Evolutionary conservation across 495 filamentous ascomycete genomes (phyloP), one percentile per base, ranked within the genome.

Genomic region (Aspergillus biplanus): DNA sequence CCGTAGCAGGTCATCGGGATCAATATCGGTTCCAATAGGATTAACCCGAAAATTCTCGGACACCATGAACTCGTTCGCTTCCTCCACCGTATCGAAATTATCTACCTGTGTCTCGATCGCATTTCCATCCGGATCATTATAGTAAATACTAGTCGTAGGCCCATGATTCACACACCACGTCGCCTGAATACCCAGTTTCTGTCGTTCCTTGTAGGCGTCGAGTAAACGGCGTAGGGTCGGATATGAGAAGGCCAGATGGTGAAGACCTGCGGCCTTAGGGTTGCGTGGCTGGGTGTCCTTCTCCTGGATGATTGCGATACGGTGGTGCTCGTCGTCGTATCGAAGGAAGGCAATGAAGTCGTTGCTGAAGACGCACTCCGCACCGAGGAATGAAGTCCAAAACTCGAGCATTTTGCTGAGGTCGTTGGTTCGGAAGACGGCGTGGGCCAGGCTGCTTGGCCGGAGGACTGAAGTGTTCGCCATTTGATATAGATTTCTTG

Each of bases 281-380:
- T 44, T 12, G 11, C 39, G 39, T 15, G 39, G 39, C 11, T 15
- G 11, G 8, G n/a, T 6, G 4, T 15, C 39, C 6, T 11, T 11
- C 2, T 13, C 4, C 8, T 11, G 8, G 76, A 63, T 35, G 33
- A 83, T 66, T 0, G 77, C 80, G 33, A 83, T 69, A 5, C 80
- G 80, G 63, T 83, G 80, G 58, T 83, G 80, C 61, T 82, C 79
- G 0, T 78, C 70, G 58, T 83, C 80, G 65, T 77, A 83, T 5
- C 67, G 64, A 18, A 83, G 58, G 67, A 81, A 83, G 8, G 73
- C 42, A 33, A 79, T 27, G 1, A 56, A 50, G 0, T 65, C 57
- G 33, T 61, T 61, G 16, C 32, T 37, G 16, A 47, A 56, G 12
- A 44, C 32, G 4, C 27, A n/a, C 12, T 47, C 35, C 6, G 31